These are phyloP conservation scores for Ogataea populi-albae DNA, from an alignment of 805 yeast genomes.

Conservation along the genomic window DNA sequence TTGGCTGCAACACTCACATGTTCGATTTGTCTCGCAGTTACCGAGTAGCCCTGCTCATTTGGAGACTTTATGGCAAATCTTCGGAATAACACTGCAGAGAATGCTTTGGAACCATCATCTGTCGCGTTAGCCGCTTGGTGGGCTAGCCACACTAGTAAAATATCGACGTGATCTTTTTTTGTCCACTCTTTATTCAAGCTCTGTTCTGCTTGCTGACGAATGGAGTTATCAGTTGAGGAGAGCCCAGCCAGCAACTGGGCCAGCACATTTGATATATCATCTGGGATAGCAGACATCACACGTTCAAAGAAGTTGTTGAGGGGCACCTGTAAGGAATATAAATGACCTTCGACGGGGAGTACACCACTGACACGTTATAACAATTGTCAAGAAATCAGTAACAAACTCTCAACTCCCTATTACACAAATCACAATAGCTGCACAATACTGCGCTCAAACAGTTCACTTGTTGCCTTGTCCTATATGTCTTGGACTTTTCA, in stretches of 20 bases:
- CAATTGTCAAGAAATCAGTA: too few species aligned
- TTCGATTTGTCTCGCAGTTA: slow-evolving; percentile 77
- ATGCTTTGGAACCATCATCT: slow-evolving; percentile 59
- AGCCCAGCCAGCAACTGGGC: slow-evolving; percentile 59
- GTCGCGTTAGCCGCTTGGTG: slow-evolving; percentile 68
- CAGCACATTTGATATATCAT: slow-evolving; percentile 56
- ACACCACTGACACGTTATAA: too few species aligned
- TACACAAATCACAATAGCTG: too few species aligned
- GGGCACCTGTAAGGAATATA: too few species aligned
- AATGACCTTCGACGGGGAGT: too few species aligned
- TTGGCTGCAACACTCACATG: slow-evolving; percentile 57
- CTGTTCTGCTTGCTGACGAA: slow-evolving; percentile 75
- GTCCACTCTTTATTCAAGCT: slow-evolving; percentile 76
- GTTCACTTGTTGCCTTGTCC: too few species aligned
- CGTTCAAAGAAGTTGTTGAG: too few species aligned
- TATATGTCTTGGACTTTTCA: too few species aligned
- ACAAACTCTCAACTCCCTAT: too few species aligned
- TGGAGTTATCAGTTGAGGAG: slow-evolving; percentile 72
- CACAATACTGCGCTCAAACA: too few species aligned
- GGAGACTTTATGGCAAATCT: slow-evolving; percentile 82
- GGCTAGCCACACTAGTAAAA: slow-evolving; percentile 73
- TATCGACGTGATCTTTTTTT: slow-evolving; percentile 59
- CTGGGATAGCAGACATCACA: slow-evolving; percentile 56
- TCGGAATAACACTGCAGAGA: slow-evolving; percentile 86
- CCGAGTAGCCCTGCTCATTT: slow-evolving; percentile 53